Percentiles rank a stretch among this genome's conserved stretches.
phyloP scores from a whole-genome alignment of 768 basidiomycete species.

The Psilocybe cyanescens region DNA sequence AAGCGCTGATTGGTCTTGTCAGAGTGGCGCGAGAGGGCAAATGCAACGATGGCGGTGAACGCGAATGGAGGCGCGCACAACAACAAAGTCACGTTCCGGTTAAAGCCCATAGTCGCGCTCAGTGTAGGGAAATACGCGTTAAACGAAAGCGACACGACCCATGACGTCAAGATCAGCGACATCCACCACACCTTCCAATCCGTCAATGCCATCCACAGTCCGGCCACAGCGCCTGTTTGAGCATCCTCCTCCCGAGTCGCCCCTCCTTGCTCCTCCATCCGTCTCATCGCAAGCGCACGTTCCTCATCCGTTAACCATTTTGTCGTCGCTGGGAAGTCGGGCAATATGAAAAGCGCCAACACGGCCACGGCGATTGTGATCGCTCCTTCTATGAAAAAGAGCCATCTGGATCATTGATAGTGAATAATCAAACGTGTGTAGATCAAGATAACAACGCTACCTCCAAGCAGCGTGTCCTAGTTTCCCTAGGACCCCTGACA shows the following conservation, averaged over 20 bases:
- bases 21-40: constrained; percentile 66
- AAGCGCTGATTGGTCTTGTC: constrained; percentile 77
- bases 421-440: not conserved
- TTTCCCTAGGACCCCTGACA: constrained; percentile 39
- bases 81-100: constrained; percentile 65
- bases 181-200: constrained; percentile 89
- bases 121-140: constrained; percentile 88
- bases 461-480: constrained; percentile 80
- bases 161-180: constrained; percentile 60
- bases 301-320: constrained; percentile 65
- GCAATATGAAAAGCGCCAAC: constrained; percentile 66
- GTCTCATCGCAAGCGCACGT: constrained; percentile 57
- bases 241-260: constrained; percentile 53
- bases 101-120: constrained; percentile 74
- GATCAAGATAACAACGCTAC: constrained; percentile 33
- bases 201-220: constrained; percentile 62
- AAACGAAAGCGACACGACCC: constrained; percentile 70
- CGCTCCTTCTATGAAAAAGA: constrained; percentile 77
- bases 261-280: constrained; percentile 67
- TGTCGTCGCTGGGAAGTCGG: constrained; percentile 73
- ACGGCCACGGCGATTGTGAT: constrained; percentile 58
- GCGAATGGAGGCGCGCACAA: constrained; percentile 81
- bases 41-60: constrained; percentile 63
- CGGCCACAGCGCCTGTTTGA: constrained; percentile 44
- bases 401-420: constrained; percentile 51